Evolutionary conservation across 2,329 filamentous ascomycete species (phyloP), one percentile per base, ranked within the genome.

Genomic region (Emydomyces testavorans): DNA sequence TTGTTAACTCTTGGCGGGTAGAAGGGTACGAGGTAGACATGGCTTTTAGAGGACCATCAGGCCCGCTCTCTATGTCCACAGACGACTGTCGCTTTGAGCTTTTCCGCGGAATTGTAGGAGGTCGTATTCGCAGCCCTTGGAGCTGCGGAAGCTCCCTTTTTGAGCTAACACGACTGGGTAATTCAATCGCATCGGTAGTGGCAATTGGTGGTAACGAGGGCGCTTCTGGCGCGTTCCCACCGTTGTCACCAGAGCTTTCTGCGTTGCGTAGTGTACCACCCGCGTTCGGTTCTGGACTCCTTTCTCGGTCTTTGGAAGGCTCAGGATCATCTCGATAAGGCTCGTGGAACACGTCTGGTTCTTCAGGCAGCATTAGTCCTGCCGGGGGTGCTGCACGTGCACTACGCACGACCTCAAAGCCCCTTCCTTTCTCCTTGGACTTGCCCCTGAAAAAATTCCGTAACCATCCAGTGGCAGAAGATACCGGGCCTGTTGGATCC

Each of bases 351-450:
- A 79, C 75, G 24, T 77, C 73, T 7, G 74, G 68, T 23, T 66
- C 74, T 59, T 64, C 71, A 55, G 38, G 59, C 36, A 60, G 70
- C 68, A 67, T 61, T 53, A 74, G 76, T 71, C 87, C 83, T 50
- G 82, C 80, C 5, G 84, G 82, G 2, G 88, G 88, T 71, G 92
- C n/a, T n/a, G n/a, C 88, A 48, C 89, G 78, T 6, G 87, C 79
- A 62, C 89, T 95, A 58, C 92, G 74, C 13, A 98, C 90, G 4
- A 98, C 92, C 63, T 96, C 92, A 56, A 98, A 98, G 0, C 92
- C 92, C 65, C 96, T 96, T 55, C 83, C 82, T 65, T 93, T 94
- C 55, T 95, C 90, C 61, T 94, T 95, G 5, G 81, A 87, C 68
- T 93, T 94, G 13, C 83, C 84, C 10, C 81, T 82, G 50, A 94